Conservation (phyloP, 2,329 filamentous ascomycete genomes). For the Verticillium zaregamsianum region DNA sequence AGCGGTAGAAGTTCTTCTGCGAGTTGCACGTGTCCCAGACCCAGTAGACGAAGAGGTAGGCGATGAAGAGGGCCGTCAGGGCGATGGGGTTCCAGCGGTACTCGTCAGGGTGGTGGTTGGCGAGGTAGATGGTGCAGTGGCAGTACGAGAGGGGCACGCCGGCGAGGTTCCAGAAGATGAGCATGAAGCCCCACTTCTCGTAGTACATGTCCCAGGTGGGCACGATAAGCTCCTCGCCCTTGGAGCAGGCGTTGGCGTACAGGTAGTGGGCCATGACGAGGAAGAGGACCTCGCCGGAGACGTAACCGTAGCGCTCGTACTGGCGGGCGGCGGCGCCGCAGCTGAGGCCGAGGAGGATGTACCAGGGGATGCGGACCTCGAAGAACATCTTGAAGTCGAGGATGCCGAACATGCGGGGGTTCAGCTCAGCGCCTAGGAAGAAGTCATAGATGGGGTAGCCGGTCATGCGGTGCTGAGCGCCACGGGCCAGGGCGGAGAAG, state of each 20-base stretch:
- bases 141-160: slow-evolving; percentile 90
- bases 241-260: slow-evolving; percentile 87
- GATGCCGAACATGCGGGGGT: slow-evolving; percentile 80
- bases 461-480: slow-evolving; percentile 88
- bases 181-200: slow-evolving; percentile 96
- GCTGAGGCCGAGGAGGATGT: slow-evolving; percentile 76
- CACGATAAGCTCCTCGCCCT: slow-evolving; percentile 87
- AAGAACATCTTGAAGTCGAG: slow-evolving; percentile 97
- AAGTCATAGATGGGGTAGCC: slow-evolving; percentile 83
- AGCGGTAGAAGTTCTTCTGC: slow-evolving; percentile 90
- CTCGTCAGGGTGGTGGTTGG: slow-evolving; percentile 72
- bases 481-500: slow-evolving; percentile 74
- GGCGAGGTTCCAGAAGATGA: slow-evolving; percentile 96
- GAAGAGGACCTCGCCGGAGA: slow-evolving; percentile 80
- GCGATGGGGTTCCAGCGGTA: slow-evolving; percentile 73
- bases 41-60: slow-evolving; percentile 84
- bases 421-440: slow-evolving; percentile 89
- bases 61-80: slow-evolving; percentile 59
- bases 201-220: slow-evolving; percentile 88
- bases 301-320: slow-evolving; percentile 79
- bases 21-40: slow-evolving; percentile 90
- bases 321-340: slow-evolving; percentile 75
- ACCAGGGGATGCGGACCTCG: slow-evolving; percentile 90
- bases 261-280: slow-evolving; percentile 86
- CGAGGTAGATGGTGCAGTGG: slow-evolving; percentile 87